Conservation (phyloP, 129 eudicot genomes). For the Kitagawia praeruptora region DNA sequence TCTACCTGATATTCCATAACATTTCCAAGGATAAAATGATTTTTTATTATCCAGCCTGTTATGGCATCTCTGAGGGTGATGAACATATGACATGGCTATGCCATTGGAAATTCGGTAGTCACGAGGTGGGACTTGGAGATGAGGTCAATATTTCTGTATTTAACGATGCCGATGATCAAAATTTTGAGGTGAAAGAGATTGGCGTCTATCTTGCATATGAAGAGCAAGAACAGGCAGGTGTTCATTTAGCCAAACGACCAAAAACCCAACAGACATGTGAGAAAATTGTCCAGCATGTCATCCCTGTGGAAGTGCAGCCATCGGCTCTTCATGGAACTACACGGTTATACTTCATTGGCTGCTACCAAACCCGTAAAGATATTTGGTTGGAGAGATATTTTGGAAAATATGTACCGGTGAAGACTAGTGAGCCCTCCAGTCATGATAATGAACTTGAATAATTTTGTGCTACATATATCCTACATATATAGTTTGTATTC, state of each 20-base stretch:
- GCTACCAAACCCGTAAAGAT: no score
- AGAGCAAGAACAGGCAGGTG: neutral
- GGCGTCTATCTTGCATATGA: neutral
- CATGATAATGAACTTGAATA: no score
- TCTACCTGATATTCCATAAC: neutral
- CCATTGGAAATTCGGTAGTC: neutral
- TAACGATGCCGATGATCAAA: fast-evolving
- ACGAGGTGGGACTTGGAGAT: neutral
- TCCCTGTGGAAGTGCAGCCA: neutral
- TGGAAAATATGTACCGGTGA: no score
- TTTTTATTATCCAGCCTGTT: neutral
- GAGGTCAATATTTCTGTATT: neutral
- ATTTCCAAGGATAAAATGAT: neutral
- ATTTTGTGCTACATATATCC: no score
- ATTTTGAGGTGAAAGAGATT: neutral
- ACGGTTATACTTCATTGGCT: no score
- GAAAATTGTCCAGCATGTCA: no score
- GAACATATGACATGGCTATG: conserved; percentile 12
- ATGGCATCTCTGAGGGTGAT: neutral
- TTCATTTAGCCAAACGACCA: no score
- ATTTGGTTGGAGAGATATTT: no score
- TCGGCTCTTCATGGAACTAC: neutral
- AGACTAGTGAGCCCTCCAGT: no score
- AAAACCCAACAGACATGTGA: no score
- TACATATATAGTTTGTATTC: no score